A percentile compares a stretch with the other conserved stretches of the same genome.
Evolutionary conservation across 345 rosid species (phyloP).

Genomic region (Punica granatum): DNA sequence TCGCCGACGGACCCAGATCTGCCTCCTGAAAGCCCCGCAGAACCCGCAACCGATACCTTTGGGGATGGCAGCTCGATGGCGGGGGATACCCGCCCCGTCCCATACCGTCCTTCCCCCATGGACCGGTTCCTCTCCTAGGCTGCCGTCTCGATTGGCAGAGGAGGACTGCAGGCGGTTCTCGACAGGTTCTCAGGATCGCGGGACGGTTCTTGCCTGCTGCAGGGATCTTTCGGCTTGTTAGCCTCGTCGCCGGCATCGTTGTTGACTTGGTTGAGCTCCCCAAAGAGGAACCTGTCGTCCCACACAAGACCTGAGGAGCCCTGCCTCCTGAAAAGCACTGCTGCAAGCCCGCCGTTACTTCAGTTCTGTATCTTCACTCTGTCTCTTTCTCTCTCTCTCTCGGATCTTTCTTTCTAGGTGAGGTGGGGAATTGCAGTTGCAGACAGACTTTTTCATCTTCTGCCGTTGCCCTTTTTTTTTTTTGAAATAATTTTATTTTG

Average conservation of each 20-base stretch:
- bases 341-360: conserved; percentile 14
- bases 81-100: conserved; percentile 80
- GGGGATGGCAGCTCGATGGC: conserved; percentile 95
- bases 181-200: conserved; percentile 14
- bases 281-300: conserved; percentile 10
- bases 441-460: no score
- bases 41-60: conserved; percentile 70
- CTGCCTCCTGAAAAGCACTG: conserved; percentile 4
- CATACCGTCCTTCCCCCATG: conserved; percentile 64
- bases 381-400: no score
- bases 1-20: no score
- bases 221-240: conserved; percentile 15
- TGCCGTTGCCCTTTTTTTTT: no score
- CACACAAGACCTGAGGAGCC: conserved; percentile 12
- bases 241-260: conserved; percentile 7
- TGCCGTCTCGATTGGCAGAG: conserved; percentile 5
- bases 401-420: background rate
- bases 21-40: conserved; percentile 55
- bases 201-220: conserved; percentile 14
- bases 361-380: background rate
- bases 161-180: conserved; percentile 4
- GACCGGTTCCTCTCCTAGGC: conserved; percentile 76
- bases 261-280: conserved; percentile 5
- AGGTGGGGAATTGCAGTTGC: no score
- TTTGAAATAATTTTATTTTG: no score